Base-by-base conservation (phyloP, 306 rosid genomes). In the Ziziphus jujuba region DNA sequence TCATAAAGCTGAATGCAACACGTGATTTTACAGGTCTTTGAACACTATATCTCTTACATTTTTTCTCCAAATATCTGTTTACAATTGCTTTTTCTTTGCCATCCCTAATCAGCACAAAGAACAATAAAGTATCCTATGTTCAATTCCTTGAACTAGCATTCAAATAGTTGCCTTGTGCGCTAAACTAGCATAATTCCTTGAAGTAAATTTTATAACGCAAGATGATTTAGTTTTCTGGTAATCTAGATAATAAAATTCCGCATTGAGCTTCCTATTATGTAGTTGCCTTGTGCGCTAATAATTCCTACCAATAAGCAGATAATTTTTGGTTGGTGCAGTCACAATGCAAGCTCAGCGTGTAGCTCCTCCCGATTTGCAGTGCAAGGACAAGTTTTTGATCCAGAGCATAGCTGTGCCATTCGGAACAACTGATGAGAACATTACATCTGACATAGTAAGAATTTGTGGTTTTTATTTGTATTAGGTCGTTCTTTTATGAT, bases 361-460 rank as follows among this genome's bases (percentile, higher is more conserved):
- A 2, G 83, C 84, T 35, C 95, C 99, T 19, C 79, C 84, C 65
- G 92, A 85, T 82, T 47, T 84, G 83, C 85, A 83, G 35, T 93
- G 99, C 79, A 93, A 88, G 72, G 99, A 93, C 85, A 93, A 90
- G 80, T 93, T 93, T 77, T 86, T 93, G 71, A 85, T 93, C 67
- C 95, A 86, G 51, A 72, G 89, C 74, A 85, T 90, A 4, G 72
- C 77, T 69, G 81, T 90, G 47, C 85, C 92, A 44, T 70, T 71
- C 57, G 96, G 91, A 75, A 71, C 78, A 70, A 71, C 91, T 14
- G 96, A 93, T 65, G 85, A 82, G 59, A 92, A 83, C 23, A 75
- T 93, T 59, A 86, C 89, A 45, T 85, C 97, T 67, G 76, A 74
- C 56, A 74, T 70, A 91, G 99, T 93, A 55, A 79, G 76, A 65